Conservation (phyloP, 2,329 filamentous ascomycete genomes). For the Amauroascus niger region DNA sequence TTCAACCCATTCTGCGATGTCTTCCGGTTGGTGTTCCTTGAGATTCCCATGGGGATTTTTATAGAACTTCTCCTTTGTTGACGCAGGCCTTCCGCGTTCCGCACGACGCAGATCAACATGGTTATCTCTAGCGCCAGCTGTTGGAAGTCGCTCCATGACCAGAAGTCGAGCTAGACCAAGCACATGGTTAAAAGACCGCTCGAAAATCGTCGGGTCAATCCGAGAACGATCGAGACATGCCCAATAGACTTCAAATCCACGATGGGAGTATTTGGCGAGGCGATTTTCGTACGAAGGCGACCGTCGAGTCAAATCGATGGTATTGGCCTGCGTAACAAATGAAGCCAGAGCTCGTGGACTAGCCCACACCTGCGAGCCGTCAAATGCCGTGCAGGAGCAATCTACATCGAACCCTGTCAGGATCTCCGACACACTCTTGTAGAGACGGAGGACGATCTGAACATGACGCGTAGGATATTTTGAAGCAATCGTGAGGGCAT, state of each 20-base stretch:
- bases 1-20: constrained; percentile 73
- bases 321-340: constrained; percentile 74
- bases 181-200: constrained; percentile 66
- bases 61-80: constrained; percentile 40
- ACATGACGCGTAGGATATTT: constrained; percentile 77
- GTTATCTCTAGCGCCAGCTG: constrained; percentile 53
- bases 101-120: constrained; percentile 61
- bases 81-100: constrained; percentile 63
- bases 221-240: constrained; percentile 61
- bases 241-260: constrained; percentile 80
- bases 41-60: constrained; percentile 51
- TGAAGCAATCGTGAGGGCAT: constrained; percentile 75
- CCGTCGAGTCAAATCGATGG: constrained; percentile 65
- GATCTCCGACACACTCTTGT: constrained; percentile 75
- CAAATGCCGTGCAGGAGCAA: constrained; percentile 69
- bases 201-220: constrained; percentile 78
- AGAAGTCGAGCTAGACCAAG: constrained; percentile 69
- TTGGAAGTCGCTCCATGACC: constrained; percentile 69
- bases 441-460: constrained; percentile 76
- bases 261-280: constrained; percentile 72
- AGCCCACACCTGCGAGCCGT: constrained; percentile 69
- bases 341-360: constrained; percentile 67
- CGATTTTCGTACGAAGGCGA: constrained; percentile 83
- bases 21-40: constrained; percentile 67
- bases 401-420: constrained; percentile 84